Conservation (phyloP, 192 early-diverging fungal genomes). For the Obelidium mucronatum region DNA sequence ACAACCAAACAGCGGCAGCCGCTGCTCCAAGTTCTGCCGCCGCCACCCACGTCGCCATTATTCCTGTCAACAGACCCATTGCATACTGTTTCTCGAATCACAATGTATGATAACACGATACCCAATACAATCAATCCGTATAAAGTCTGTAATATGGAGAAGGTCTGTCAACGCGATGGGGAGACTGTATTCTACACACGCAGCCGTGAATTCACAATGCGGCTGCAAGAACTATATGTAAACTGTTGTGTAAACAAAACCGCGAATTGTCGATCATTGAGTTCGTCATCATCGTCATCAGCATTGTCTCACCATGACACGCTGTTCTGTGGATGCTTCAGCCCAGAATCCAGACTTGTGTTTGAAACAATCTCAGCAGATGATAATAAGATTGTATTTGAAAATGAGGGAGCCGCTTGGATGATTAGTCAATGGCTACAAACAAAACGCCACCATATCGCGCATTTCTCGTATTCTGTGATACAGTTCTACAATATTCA, state of each 20-base stretch:
- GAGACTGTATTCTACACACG: constrained; percentile 11
- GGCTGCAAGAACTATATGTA: background rate
- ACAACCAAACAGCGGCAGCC: background rate
- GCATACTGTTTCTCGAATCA: background rate
- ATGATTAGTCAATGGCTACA: constrained; percentile 25
- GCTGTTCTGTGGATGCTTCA: constrained; percentile 10
- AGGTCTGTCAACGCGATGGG: constrained; percentile 15
- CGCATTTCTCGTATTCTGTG: constrained; percentile 6
- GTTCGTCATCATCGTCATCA: too few species aligned
- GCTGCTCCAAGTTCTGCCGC: constrained; percentile 15
- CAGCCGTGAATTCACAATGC: background rate
- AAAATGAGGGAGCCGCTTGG: background rate
- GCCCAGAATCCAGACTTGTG: background rate
- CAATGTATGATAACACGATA: background rate
- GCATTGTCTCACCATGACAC: background rate
- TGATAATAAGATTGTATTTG: background rate
- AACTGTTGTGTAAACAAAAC: background rate
- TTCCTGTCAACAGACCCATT: background rate
- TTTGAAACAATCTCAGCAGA: background rate
- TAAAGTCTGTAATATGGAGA: constrained; percentile 21
- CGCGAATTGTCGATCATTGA: background rate
- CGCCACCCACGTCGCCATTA: background rate
- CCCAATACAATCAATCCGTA: constrained; percentile 15
- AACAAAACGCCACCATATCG: constrained; percentile 19
- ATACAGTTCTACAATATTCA: constrained; percentile 5